Conservation (phyloP, 2,329 filamentous ascomycete genomes). For the Mollisia scopiformis region DNA sequence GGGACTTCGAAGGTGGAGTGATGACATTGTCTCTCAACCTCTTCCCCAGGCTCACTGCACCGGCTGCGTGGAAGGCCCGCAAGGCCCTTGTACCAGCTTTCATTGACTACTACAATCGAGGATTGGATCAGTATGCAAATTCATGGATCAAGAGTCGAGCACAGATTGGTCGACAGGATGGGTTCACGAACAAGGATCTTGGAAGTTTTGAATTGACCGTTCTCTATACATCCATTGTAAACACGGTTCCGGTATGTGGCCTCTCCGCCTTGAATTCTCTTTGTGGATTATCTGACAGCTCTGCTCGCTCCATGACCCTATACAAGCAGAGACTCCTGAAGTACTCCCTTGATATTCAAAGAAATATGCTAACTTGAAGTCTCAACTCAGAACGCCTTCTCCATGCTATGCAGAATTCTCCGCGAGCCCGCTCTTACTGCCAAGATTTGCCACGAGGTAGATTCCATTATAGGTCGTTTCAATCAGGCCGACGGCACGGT, state of each 20-base stretch:
- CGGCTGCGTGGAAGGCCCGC: conserved; percentile 34
- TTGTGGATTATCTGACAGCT: no score
- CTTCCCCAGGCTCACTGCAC: conserved; percentile 36
- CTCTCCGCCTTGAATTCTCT: no score
- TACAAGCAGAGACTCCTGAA: no score
- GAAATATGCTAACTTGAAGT: no score
- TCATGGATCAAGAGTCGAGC: neutral
- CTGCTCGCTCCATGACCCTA: no score
- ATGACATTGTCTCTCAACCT: conserved; percentile 31
- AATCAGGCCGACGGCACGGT: neutral
- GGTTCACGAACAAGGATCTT: conserved; percentile 15
- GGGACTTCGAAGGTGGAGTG: conserved; percentile 31
- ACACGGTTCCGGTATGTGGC: conserved; percentile 45
- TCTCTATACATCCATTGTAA: conserved; percentile 33
- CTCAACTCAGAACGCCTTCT: conserved; percentile 19
- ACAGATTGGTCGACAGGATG: neutral
- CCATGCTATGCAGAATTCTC: neutral
- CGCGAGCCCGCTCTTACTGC: neutral
- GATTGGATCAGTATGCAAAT: conserved; percentile 32
- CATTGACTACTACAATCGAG: conserved; percentile 34
- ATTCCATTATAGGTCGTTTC: neutral
- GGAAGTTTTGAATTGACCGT: conserved; percentile 36
- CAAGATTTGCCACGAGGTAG: neutral
- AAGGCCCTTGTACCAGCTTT: conserved; percentile 40
- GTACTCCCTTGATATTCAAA: no score